phyloP scores from a whole-genome alignment of 441 rosid species.

The Adansonia madagascariensis region DNA sequence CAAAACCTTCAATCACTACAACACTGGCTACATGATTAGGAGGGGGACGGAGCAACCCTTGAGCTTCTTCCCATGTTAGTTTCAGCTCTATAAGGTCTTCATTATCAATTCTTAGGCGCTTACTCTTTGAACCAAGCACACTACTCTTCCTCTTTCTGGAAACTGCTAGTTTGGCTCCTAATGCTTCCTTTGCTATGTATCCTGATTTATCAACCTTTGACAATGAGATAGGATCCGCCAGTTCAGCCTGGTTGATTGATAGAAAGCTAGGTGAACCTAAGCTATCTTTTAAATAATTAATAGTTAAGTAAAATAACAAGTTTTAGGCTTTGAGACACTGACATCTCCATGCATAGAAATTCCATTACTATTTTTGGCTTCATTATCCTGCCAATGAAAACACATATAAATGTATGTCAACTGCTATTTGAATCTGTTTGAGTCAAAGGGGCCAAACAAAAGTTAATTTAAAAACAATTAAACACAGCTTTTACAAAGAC shows the following conservation, averaged over 20 bases:
- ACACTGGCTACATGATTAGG: slow-evolving; percentile 65
- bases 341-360: slow-evolving; percentile 56
- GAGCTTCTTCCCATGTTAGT: slow-evolving; percentile 97
- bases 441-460: background rate
- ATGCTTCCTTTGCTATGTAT: slow-evolving; percentile 72
- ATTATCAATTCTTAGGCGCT: slow-evolving; percentile 77
- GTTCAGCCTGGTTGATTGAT: slow-evolving; percentile 56
- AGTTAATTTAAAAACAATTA: background rate
- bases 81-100: slow-evolving; percentile 80
- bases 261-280: slow-evolving; percentile 30
- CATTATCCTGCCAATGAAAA: slow-evolving; percentile 62
- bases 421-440: slow-evolving; percentile 9
- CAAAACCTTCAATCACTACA: slow-evolving; percentile 80
- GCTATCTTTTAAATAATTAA: slow-evolving; percentile 25
- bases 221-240: slow-evolving; percentile 66
- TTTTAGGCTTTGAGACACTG: slow-evolving; percentile 39
- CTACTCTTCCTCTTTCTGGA: slow-evolving; percentile 76
- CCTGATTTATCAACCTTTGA: slow-evolving; percentile 75
- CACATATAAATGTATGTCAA: slow-evolving; percentile 23
- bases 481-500: slow-evolving; percentile 7
- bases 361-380: slow-evolving; percentile 49
- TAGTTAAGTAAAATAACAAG: slow-evolving; percentile 31
- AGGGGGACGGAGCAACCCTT: slow-evolving; percentile 86
- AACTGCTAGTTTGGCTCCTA: slow-evolving; percentile 56
- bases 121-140: slow-evolving; percentile 70